Evolutionary conservation across 495 filamentous ascomycete species (phyloP).

Genomic region (Trichoderma reesei): DNA sequence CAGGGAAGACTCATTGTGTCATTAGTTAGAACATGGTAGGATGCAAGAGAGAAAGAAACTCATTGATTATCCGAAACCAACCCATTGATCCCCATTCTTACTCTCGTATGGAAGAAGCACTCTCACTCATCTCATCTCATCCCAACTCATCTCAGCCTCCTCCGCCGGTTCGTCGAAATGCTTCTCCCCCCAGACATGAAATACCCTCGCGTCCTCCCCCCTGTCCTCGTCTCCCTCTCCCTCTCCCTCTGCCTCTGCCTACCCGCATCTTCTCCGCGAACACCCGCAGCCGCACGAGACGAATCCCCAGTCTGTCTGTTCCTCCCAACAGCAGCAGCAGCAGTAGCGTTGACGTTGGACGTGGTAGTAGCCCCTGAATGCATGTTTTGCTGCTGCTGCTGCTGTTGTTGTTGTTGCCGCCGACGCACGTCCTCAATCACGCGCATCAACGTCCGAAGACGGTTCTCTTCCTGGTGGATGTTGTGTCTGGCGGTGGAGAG

Average conservation of each 20-base stretch:
- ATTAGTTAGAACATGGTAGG: no score
- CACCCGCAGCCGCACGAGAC: background rate
- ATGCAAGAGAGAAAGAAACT: no score
- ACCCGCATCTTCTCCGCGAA: background rate
- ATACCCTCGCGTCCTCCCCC: background rate
- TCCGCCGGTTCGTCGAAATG: background rate
- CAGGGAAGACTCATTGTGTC: no score
- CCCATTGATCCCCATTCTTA: no score
- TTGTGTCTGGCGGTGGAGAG: background rate
- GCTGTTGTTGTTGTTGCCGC: no score
- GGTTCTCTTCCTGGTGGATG: background rate
- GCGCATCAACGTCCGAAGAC: background rate
- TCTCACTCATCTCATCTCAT: background rate
- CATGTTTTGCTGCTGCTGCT: no score
- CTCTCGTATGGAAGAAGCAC: no score
- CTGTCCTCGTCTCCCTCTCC: background rate
- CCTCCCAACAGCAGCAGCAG: background rate
- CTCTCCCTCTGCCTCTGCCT: background rate
- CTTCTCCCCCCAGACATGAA: constrained; percentile 7
- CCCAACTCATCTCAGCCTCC: background rate
- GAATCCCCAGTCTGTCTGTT: background rate
- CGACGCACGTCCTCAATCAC: background rate
- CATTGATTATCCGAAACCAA: no score
- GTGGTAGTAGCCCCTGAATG: background rate
- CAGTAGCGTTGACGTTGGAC: background rate